phyloP scores from a whole-genome alignment of 305 asterid species.

The Lippia alba region DNA sequence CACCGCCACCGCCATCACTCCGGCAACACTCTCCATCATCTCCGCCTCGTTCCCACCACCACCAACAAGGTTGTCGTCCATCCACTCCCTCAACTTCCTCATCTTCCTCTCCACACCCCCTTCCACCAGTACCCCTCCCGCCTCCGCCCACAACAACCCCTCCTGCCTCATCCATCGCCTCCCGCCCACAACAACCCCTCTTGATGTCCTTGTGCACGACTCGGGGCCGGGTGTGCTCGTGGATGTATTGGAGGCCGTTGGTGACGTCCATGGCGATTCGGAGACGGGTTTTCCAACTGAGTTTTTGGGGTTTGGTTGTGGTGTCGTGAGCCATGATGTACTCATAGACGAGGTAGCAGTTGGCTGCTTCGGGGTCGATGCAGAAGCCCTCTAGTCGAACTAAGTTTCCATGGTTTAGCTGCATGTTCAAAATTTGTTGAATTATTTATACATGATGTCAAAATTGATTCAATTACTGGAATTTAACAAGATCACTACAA shows the following conservation, averaged over 20 bases:
- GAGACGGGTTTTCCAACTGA: slow-evolving; percentile 79
- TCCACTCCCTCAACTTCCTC: slow-evolving; percentile 65
- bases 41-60: slow-evolving; percentile 40
- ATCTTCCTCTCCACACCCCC: slow-evolving; percentile 57
- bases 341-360: slow-evolving; percentile 88
- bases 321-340: slow-evolving; percentile 79
- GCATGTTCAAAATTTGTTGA: slow-evolving; percentile 15
- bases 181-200: slow-evolving; percentile 70
- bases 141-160: slow-evolving; percentile 72
- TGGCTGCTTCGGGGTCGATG: slow-evolving; percentile 80
- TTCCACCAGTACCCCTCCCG: slow-evolving; percentile 42
- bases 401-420: slow-evolving; percentile 96
- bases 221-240: slow-evolving; percentile 87
- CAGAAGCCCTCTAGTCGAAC: slow-evolving; percentile 94
- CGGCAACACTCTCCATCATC: slow-evolving; percentile 60
- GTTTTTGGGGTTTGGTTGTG: slow-evolving; percentile 36
- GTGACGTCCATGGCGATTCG: slow-evolving; percentile 82
- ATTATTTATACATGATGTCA: no score
- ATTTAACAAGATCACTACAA: no score
- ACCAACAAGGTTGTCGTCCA: slow-evolving; percentile 53
- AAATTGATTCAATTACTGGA: no score
- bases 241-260: slow-evolving; percentile 91
- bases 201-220: slow-evolving; percentile 96
- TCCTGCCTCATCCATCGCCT: slow-evolving; percentile 54
- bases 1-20: slow-evolving; percentile 67